Evolutionary conservation across 345 rosid genomes (phyloP).

Genomic region (Ceriops decandra): DNA sequence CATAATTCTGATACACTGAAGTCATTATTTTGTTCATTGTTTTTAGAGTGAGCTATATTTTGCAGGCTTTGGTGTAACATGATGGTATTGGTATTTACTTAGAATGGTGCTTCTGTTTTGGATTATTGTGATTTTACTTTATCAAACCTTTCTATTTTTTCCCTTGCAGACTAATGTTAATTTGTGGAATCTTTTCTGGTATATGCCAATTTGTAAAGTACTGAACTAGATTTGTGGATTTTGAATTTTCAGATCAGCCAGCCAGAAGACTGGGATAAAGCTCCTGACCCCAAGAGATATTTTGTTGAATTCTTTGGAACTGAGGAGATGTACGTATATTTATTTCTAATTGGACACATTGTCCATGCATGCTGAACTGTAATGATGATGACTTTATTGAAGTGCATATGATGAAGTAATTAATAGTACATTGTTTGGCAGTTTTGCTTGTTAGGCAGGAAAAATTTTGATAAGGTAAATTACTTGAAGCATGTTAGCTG

Average conservation of each 20-base stretch:
- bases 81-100: not conserved
- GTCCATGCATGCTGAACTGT: not conserved
- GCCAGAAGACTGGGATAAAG: slow-evolving; percentile 74
- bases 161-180: not conserved
- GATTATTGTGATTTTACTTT: not conserved
- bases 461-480: no score
- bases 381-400: no score
- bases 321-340: slow-evolving; percentile 69
- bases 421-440: no score
- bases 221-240: slow-evolving; percentile 25
- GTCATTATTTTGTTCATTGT: no score
- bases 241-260: slow-evolving; percentile 63
- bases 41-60: no score
- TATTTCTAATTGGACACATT: not conserved
- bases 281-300: slow-evolving; percentile 71
- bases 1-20: no score
- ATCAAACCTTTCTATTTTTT: no score
- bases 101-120: not conserved
- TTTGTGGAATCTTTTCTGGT: not conserved
- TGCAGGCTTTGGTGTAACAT: no score
- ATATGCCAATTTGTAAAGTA: slow-evolving; percentile 5
- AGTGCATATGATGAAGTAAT: no score
- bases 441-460: no score
- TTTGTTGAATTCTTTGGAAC: slow-evolving; percentile 90
- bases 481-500: no score